Percentiles rank a stretch among this genome's conserved stretches.
Evolutionary conservation across 2,329 filamentous ascomycete genomes (phyloP).

Genomic region (Aspergillus tanneri): DNA sequence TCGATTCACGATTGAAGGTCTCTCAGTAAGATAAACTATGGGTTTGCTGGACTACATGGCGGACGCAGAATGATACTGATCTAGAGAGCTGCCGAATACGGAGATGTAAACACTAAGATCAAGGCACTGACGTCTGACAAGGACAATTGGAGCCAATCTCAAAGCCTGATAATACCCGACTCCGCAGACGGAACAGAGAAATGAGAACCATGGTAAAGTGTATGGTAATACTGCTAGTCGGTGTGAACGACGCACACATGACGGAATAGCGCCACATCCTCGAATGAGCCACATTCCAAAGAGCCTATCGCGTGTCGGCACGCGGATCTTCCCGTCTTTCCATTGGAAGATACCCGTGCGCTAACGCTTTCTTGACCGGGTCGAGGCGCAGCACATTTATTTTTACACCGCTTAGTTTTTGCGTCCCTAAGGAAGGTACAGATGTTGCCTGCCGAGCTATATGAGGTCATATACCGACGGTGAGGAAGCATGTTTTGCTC

Average conservation of each 20-base stretch:
- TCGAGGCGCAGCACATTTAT: slow-evolving; percentile 22
- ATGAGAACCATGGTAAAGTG: not conserved
- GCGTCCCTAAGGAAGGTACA: not conserved
- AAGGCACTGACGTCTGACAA: no score
- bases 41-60: no score
- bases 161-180: no score
- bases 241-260: slow-evolving; percentile 15
- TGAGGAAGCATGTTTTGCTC: slow-evolving; percentile 14
- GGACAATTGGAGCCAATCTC: no score
- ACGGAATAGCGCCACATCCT: slow-evolving; percentile 19
- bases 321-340: slow-evolving; percentile 18
- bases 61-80: no score
- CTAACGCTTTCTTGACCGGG: slow-evolving; percentile 10
- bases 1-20: no score
- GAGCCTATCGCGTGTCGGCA: slow-evolving; percentile 18
- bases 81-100: no score
- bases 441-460: no score
- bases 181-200: not conserved
- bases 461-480: no score
- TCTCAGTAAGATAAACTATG: no score
- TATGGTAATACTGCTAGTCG: no score
- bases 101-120: no score
- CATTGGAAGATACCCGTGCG: slow-evolving; percentile 20
- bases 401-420: slow-evolving; percentile 22
- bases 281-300: slow-evolving; percentile 20